Evolutionary conservation across 805 yeast species (phyloP).

Genomic region (Yarrowia phangngaensis): DNA sequence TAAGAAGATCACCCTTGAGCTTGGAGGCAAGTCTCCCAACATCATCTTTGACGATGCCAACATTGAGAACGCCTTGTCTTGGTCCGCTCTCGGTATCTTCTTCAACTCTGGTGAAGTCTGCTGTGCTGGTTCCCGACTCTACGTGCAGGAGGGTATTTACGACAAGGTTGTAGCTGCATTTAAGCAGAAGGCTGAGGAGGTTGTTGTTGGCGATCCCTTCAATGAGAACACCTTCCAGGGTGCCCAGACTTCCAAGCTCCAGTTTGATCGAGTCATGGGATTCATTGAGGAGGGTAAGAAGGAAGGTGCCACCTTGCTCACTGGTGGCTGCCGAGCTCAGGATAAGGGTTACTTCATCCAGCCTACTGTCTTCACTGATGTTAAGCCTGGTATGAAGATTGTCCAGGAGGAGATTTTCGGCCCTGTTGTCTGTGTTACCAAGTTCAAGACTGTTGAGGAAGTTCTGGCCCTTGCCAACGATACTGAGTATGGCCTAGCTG

Average conservation of each 20-base stretch:
- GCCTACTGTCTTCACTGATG: constrained; percentile 75
- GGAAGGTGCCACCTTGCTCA: constrained; percentile 76
- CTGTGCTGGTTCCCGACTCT: constrained; percentile 88
- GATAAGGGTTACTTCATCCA: constrained; percentile 61
- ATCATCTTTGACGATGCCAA: constrained; percentile 84
- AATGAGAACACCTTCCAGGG: constrained; percentile 74
- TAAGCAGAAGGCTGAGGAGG: constrained; percentile 47
- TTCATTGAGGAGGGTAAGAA: constrained; percentile 71
- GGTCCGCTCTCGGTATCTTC: constrained; percentile 75
- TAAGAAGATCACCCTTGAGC: constrained; percentile 86
- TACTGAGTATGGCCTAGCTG: constrained; percentile 75
- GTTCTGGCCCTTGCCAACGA: constrained; percentile 67
- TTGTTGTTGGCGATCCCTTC: constrained; percentile 75
- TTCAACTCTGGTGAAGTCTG: constrained; percentile 95
- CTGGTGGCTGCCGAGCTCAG: constrained; percentile 65
- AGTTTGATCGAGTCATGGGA: constrained; percentile 66
- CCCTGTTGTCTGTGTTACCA: constrained; percentile 70
- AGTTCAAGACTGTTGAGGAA: constrained; percentile 63
- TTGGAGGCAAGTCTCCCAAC: constrained; percentile 95
- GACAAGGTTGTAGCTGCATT: constrained; percentile 64
- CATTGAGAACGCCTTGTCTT: constrained; percentile 66
- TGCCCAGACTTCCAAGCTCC: constrained; percentile 79
- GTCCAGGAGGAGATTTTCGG: constrained; percentile 84
- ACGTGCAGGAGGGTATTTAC: constrained; percentile 78
- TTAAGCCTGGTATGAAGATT: constrained; percentile 58